These are phyloP conservation scores for Physcomitrium patens DNA, from an alignment of 225 moss, liverwort and hornwort genomes.

Conservation along the genomic window DNA sequence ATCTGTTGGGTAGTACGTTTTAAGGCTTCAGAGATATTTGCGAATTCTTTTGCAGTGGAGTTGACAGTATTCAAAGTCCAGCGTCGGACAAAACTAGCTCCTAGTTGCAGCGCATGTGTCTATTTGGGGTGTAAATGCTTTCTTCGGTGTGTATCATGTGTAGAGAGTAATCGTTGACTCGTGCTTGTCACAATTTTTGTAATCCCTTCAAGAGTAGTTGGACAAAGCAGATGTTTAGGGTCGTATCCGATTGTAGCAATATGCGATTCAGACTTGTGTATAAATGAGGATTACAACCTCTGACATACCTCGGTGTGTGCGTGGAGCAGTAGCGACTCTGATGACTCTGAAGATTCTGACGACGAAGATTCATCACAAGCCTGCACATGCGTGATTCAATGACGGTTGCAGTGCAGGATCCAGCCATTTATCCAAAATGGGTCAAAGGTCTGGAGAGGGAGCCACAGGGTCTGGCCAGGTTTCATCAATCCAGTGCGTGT, in stretches of 20 bases:
- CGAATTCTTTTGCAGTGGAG: no score
- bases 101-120: background rate
- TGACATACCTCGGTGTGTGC: conserved; percentile 31
- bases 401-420: conserved; percentile 32
- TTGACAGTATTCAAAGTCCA: no score
- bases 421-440: conserved; percentile 19
- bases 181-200: conserved; percentile 5
- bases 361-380: conserved; percentile 87
- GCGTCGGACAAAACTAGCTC: background rate
- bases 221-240: background rate
- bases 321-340: conserved; percentile 77
- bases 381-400: conserved; percentile 94
- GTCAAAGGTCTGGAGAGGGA: conserved; percentile 1
- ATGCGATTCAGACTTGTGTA: background rate
- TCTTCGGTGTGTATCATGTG: background rate
- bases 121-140: background rate
- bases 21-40: no score
- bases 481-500: conserved; percentile 42
- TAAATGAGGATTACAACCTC: background rate
- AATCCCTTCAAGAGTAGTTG: background rate
- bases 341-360: conserved; percentile 84
- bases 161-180: background rate
- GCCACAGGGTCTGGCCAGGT: conserved; percentile 19
- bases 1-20: no score
- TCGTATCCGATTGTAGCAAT: conserved; percentile 2